These are phyloP conservation scores for Nicotiana attenuata DNA, from an alignment of 257 asterid species.

Conservation along the genomic window DNA sequence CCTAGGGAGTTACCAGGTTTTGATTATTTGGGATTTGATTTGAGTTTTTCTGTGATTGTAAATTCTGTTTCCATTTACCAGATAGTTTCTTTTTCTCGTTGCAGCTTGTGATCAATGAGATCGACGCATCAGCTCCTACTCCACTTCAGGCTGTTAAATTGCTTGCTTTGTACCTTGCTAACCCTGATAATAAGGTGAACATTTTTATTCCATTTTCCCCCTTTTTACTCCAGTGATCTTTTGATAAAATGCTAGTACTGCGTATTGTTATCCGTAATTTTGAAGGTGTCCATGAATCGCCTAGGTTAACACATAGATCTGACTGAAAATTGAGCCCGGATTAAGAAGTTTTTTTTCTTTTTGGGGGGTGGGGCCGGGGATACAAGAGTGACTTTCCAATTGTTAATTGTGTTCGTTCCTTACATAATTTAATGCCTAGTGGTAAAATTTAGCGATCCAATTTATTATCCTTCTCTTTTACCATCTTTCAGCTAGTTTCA, in stretches of 20 bases:
- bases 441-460: no score
- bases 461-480: no score
- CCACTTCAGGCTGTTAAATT: slow-evolving; percentile 96
- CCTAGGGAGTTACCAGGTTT: slow-evolving; percentile 83
- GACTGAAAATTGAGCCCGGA: no score
- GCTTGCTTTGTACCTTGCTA: slow-evolving; percentile 70
- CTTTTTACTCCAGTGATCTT: not conserved
- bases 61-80: not conserved
- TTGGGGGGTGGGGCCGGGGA: no score
- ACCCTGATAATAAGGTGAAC: slow-evolving; percentile 66
- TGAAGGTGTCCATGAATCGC: no score
- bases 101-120: slow-evolving; percentile 89
- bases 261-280: no score
- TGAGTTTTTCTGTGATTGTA: not conserved
- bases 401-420: no score
- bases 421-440: no score
- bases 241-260: not conserved
- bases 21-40: not conserved
- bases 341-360: no score
- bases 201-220: not conserved
- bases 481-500: no score
- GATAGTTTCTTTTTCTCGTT: not conserved
- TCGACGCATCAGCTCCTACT: slow-evolving; percentile 87
- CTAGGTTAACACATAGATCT: no score
- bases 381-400: no score